Evolutionary conservation across 257 asterid genomes (phyloP).

Genomic region (Verbascum thapsus): DNA sequence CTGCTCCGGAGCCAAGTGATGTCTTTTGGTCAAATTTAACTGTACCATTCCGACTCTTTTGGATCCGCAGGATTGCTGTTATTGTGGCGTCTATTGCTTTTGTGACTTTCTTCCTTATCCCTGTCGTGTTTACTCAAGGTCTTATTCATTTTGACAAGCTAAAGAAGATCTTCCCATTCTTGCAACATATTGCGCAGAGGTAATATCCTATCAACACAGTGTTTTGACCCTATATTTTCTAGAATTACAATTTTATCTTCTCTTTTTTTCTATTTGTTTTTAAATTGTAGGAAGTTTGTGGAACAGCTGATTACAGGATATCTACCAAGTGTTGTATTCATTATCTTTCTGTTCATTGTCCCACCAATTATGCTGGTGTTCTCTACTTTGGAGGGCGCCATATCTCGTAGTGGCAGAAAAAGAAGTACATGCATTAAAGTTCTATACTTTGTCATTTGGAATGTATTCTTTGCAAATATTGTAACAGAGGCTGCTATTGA

Average conservation of each 20-base stretch:
- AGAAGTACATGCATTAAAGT: constrained; percentile 81
- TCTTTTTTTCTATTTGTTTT: too few relatives aligned
- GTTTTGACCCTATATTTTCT: too few relatives aligned
- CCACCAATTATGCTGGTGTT: constrained; percentile 86
- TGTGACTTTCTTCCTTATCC: constrained; percentile 79
- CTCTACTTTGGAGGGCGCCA: constrained; percentile 86
- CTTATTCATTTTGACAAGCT: constrained; percentile 88
- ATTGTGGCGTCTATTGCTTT: constrained; percentile 65
- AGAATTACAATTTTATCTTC: too few relatives aligned
- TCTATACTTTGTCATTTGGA: constrained; percentile 80
- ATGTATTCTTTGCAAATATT: constrained; percentile 89
- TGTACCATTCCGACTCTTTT: constrained; percentile 74
- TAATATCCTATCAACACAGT: too few relatives aligned
- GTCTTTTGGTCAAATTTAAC: constrained; percentile 82
- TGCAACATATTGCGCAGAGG: constrained; percentile 61
- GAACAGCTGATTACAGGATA: constrained; percentile 82
- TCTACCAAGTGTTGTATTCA: constrained; percentile 85
- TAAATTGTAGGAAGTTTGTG: constrained; percentile 57
- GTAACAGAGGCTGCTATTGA: constrained; percentile 83
- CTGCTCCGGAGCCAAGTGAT: constrained; percentile 92
- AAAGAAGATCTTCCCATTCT: constrained; percentile 64
- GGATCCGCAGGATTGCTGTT: constrained; percentile 85
- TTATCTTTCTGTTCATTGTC: constrained; percentile 74
- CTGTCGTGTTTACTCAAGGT: constrained; percentile 88
- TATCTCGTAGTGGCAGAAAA: constrained; percentile 90